Evolutionary conservation across 2,329 filamentous ascomycete genomes (phyloP), one percentile per base, ranked within the genome.

Genomic region (Xylariaceae sp.): DNA sequence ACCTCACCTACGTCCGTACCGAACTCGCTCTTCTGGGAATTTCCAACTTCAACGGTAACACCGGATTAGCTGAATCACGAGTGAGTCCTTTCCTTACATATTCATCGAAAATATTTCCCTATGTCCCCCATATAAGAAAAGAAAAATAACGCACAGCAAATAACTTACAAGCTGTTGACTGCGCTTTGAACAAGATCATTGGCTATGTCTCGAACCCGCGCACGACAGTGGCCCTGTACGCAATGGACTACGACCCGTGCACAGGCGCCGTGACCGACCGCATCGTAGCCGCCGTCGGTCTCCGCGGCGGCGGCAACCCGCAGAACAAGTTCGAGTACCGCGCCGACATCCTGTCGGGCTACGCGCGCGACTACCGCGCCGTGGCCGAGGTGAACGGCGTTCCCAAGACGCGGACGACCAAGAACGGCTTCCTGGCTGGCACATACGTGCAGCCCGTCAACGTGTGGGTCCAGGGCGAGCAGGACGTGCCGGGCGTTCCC

Each of bases 241-340:
- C 62, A 26, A 59, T 64, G 44, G 63, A 65, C 19, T 49, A 59
- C 14, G 52, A 65, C 43, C 56, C 60, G 0, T 66, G 62, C 51
- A 64, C 61, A 4, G 62, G 62, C 2, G 48, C 44, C 0, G 47
- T 50, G n/a, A 57, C 54, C 0, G 56, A 63, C 38, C 59, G 61
- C 35, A 57, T 61, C 36, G 51, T 64, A 5, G 59, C 55, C 3
- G 53, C 56, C 2, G 44, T 59, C 21, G 55, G 57, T 5, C 47
- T 61, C 12, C 54, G 55, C 16, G 58, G 50, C 1, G 59, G 59
- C 8, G 52, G 47, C 31, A 61, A 55, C 38, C 56, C 47, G 18
- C 61, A 62, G 46, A 63, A 62, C 49, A 62, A 60, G 46, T 65
- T 61, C 34, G 52, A 63, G 30, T 59, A 59, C 40, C 57, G 60